phyloP scores from a whole-genome alignment of 2,329 filamentous ascomycete species.

The Tetracladium maxilliforme region DNA sequence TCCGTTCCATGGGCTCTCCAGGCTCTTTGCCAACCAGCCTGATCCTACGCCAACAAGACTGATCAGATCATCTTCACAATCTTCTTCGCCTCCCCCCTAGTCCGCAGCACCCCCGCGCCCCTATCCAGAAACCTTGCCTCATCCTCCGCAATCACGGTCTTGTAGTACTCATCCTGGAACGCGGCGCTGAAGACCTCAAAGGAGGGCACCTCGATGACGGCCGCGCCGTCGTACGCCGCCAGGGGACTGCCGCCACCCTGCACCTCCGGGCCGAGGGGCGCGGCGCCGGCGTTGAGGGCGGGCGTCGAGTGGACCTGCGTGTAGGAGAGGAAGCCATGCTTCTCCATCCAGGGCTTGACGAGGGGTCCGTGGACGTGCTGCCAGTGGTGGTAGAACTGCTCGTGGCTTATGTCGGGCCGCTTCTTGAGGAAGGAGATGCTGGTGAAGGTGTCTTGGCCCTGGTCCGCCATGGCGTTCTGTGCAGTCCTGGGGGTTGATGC shows the following conservation, averaged over 20 bases:
- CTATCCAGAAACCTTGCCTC: conserved; percentile 15
- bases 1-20: too few species aligned
- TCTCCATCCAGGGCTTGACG: conserved; percentile 16
- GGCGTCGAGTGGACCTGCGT: conserved; percentile 15
- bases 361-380: conserved; percentile 15
- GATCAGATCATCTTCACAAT: conserved; percentile 8
- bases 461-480: too few species aligned
- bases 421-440: conserved; percentile 12
- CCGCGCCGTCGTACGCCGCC: conserved; percentile 14
- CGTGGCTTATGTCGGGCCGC: conserved; percentile 12
- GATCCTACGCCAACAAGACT: too few species aligned
- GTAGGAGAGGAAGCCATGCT: conserved; percentile 16
- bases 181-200: conserved; percentile 12
- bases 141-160: conserved; percentile 14
- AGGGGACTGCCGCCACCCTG: conserved; percentile 5
- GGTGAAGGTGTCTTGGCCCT: too few species aligned
- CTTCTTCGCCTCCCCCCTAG: conserved; percentile 8
- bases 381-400: conserved; percentile 19
- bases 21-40: too few species aligned
- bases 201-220: conserved; percentile 13
- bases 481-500: too few species aligned
- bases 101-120: conserved; percentile 9
- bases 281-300: conserved; percentile 9
- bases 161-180: conserved; percentile 16
- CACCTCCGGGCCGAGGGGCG: conserved; percentile 7